Base-by-base conservation (phyloP, 345 rosid genomes). In the Acer yangbiense region DNA sequence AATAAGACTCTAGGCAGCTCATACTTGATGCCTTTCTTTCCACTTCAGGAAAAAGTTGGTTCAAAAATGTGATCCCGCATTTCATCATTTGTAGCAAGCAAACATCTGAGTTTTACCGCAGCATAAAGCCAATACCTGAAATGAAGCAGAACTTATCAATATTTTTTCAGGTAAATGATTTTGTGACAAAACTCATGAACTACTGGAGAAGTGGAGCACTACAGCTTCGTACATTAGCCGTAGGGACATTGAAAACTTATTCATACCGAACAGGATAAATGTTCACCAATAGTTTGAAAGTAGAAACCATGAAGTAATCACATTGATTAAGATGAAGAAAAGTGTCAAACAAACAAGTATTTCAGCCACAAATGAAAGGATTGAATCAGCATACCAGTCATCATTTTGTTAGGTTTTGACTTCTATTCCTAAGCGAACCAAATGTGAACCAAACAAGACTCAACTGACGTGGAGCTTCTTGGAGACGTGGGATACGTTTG, bases 11-110 rank as follows among this genome's bases (percentile, higher is more conserved):
- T 52, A 52, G 44, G 21, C 13, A 44, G 32, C 62, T 50, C 76
- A 66, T 79, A 92, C 97, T 81, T 90, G 98, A 83, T 95, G 94
- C 54, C 97, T 88, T 89, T 90, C 97, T 87, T 95, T 93, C 98
- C 97, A 95, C 71, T 85, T 90, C 73, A 87, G 85, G 76, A 95
- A 92, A 78, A 92, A 89, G 80, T 78, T 85, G 71, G 74, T 87
- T 91, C 98, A 77, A 95, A 95, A 67, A 90, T 91, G 88, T 95
- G 98, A 87, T 93, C 98, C 76, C 95, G 90, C 98, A 95, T 93
- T 80, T 95, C 94, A 82, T 95, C 99, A 82, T 95, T 93, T 3
- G 97, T 93, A 77, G 93, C 90, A 52, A 93, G 91, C 79, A 90
- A 82, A 81, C 98, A 95, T 80, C 89, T 87, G 62, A 93, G 89